phyloP scores from a whole-genome alignment of 148 eudicot species.

The Linanthus parryae region DNA sequence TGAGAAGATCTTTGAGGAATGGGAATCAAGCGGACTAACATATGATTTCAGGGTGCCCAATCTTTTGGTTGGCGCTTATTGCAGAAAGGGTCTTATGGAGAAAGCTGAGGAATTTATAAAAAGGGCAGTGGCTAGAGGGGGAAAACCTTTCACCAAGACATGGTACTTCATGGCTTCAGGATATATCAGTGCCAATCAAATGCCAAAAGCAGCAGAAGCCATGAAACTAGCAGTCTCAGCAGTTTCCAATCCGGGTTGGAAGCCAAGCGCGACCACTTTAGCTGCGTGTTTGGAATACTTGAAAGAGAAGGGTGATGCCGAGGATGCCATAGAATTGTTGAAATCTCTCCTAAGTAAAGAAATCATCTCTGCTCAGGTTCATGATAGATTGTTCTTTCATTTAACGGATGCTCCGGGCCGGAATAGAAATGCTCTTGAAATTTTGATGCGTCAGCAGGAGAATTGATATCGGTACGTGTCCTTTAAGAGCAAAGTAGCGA shows the following conservation, averaged over 20 bases:
- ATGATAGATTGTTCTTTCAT: conserved; percentile 9
- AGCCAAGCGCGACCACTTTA: conserved; percentile 11
- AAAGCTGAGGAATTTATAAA: conserved; percentile 36
- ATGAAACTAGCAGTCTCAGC: conserved; percentile 17
- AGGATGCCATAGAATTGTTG: conserved; percentile 10
- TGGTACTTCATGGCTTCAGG: conserved; percentile 32
- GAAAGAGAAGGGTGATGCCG: conserved; percentile 26
- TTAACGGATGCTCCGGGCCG: conserved; percentile 5
- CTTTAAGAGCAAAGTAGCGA: no score
- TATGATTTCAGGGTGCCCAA: conserved; percentile 32
- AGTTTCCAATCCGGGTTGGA: conserved; percentile 14
- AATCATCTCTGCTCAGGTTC: conserved; percentile 11
- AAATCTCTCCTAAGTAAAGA: conserved; percentile 17
- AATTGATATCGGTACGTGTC: no score
- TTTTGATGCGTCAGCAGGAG: no score
- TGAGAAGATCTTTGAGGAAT: conserved; percentile 32
- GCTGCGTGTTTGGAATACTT: conserved; percentile 25
- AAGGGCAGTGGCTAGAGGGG: conserved; percentile 21
- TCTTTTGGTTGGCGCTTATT: conserved; percentile 24
- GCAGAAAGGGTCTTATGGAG: conserved; percentile 30
- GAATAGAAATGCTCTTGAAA: conserved; percentile 1
- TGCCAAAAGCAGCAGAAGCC: conserved; percentile 33
- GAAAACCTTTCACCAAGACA: conserved; percentile 17
- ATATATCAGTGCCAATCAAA: conserved; percentile 21
- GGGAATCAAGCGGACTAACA: conserved; percentile 27